Base-by-base conservation (phyloP, 352 stramenopile genomes). In the Pythium brachiatum region DNA sequence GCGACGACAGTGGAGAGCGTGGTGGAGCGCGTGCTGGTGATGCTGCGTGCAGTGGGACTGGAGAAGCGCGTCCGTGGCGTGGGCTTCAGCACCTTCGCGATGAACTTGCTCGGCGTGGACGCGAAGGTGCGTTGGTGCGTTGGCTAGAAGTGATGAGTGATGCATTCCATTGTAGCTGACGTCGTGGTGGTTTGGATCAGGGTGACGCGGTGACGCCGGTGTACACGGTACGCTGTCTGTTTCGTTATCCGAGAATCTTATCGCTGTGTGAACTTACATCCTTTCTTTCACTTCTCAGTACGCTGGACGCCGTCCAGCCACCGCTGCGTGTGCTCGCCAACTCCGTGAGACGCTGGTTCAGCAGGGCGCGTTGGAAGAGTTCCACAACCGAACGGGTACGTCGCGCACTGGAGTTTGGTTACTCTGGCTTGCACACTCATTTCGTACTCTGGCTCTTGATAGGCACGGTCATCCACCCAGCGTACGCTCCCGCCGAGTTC, bases 71-170 rank as follows among this genome's bases (percentile, higher is more conserved):
- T 97, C 21, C 60, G 83, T 16, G 88, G 80, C 9, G 75, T 98
- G 29, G 94, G 92, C 52, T 97, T 98, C 69, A 96, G 88, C 57
- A 89, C 83, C 29, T 98, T 98, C 72, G 92, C 83, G 1, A 98
- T 98, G 92, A 98, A 98, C 59, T 53, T 98, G 13, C 62, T 98
- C 18, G 94, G 89, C 7, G 65, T 98, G 0, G 79, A 98, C 69
- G 36, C 41, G 5, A 68, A 74, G 71, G 75, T 79, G 48, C 9
- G 61, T 18, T 9, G 21, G n/a, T n/a, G n/a, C n/a, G n/a, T n/a
- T n/a, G n/a, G n/a, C n/a, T n/a, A n/a, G n/a, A n/a, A n/a, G n/a
- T n/a, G n/a, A n/a, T n/a, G n/a, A n/a, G n/a, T n/a, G n/a, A n/a
- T n/a, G n/a, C n/a, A n/a, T n/a, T n/a, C n/a, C n/a, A n/a, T n/a